These are phyloP conservation scores for Poronia punctata DNA, from an alignment of 495 filamentous ascomycete genomes.

Conservation along the genomic window DNA sequence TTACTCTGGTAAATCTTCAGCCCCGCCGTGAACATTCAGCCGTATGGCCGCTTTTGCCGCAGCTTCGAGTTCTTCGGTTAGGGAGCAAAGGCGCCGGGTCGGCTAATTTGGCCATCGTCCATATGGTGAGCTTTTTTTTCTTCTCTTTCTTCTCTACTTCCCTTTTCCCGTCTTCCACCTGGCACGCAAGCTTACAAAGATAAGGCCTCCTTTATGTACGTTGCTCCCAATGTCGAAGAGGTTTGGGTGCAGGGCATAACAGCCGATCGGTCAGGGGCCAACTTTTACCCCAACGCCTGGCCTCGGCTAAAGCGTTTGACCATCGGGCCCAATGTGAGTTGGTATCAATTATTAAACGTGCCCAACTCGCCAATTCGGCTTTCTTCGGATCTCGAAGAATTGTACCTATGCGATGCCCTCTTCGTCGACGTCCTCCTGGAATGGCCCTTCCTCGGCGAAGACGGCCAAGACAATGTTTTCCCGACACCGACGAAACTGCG, in stretches of 20 bases:
- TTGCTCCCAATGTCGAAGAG: constrained; percentile 18
- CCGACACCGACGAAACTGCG: constrained; percentile 1
- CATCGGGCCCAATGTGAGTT: constrained; percentile 5
- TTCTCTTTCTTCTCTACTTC: too few species aligned
- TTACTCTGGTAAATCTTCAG: constrained; percentile 14
- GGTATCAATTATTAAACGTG: not conserved
- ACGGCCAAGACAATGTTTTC: not conserved
- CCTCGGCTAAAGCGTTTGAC: constrained; percentile 12
- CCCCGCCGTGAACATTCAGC: not conserved
- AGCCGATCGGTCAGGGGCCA: not conserved
- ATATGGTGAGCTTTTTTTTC: not conserved
- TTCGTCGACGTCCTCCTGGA: not conserved
- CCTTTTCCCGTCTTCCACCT: not conserved
- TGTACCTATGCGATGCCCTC: constrained; percentile 6
- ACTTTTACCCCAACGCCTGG: constrained; percentile 5
- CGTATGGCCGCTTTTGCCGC: constrained; percentile 3
- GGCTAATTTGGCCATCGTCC: constrained; percentile 5
- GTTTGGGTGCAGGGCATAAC: constrained; percentile 12
- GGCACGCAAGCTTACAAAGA: constrained; percentile 5
- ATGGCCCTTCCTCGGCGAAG: not conserved
- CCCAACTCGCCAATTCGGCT: not conserved
- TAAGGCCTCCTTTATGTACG: constrained; percentile 6
- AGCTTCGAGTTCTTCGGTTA: constrained; percentile 13
- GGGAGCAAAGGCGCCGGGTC: constrained; percentile 6
- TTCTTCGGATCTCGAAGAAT: constrained; percentile 13